Evolutionary conservation across 495 filamentous ascomycete genomes (phyloP), one percentile per base, ranked within the genome.

Genomic region (Podospora appendiculata): DNA sequence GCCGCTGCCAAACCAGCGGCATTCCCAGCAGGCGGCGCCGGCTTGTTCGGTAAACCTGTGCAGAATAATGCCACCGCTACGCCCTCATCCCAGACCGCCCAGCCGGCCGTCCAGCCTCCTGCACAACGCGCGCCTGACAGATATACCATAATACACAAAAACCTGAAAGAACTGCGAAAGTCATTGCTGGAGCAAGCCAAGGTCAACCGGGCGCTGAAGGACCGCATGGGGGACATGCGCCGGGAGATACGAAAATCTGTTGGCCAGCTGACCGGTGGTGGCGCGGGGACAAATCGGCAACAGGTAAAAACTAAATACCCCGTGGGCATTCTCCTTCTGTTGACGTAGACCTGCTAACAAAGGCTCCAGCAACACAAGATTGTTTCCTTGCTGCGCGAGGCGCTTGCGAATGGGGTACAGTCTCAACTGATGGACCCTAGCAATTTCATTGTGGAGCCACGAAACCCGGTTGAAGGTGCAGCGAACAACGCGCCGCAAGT

Each of bases 211-310:
- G 47, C 55, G 0, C 68, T 90, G 25, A 92, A 90, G 57, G 62
- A 71, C 33, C 70, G 75, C 3, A 79, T 89, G 69, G 88, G 89
- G 33, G 84, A 89, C 44, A 83, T 88, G 77, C 75, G 90, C 11
- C 79, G 90, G 40, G 73, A 79, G 4, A 81, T 95, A 45, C 79
- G 73, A 14, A 87, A 83, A 61, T 82, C 73, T 16, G 72, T 91
- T 39, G 89, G 90, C 1, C 87, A 94, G 59, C 65, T 95, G 32
- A 87, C 80, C 11, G 76, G 73, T 44, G 81, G 61, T 17, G 57
- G 72, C 32, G 82, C 79, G 47, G 79, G 76, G 3, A 75, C 73
- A 2, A 94, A 93, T 60, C 79, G 69, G 34, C 55, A 58, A 41
- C 80, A 76, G 49, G 82, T 82, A 64, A 70, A 64, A 70, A 32